phyloP scores from a whole-genome alignment of 257 asterid genomes.

The Scutellaria minor region DNA sequence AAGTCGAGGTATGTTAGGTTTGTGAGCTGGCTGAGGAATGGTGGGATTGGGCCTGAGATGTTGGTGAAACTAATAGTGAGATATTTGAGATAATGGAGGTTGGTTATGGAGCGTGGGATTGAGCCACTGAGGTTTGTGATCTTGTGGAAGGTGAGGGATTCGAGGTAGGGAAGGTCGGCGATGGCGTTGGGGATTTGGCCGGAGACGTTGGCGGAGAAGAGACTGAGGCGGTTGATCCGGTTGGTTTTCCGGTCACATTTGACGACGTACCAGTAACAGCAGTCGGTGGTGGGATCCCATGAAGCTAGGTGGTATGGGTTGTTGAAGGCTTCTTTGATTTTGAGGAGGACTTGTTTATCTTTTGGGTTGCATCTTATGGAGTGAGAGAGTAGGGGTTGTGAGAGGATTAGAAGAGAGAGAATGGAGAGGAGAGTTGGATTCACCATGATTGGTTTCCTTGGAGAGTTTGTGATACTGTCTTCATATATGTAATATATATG shows the following conservation, averaged over 20 bases:
- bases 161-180: slow-evolving; percentile 56
- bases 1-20: slow-evolving; percentile 44
- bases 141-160: slow-evolving; percentile 37
- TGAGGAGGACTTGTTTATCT: slow-evolving; percentile 57
- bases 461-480: not conserved
- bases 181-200: slow-evolving; percentile 57
- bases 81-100: slow-evolving; percentile 39
- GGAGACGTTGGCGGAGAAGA: slow-evolving; percentile 47
- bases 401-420: slow-evolving; percentile 37
- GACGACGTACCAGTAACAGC: slow-evolving; percentile 62
- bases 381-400: slow-evolving; percentile 17
- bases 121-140: slow-evolving; percentile 62
- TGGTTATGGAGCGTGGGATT: slow-evolving; percentile 50
- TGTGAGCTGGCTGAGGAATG: slow-evolving; percentile 45
- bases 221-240: slow-evolving; percentile 49
- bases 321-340: slow-evolving; percentile 52
- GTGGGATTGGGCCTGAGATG: slow-evolving; percentile 57
- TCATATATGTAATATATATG: no score
- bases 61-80: slow-evolving; percentile 47
- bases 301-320: slow-evolving; percentile 55
- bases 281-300: slow-evolving; percentile 64
- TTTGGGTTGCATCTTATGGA: slow-evolving; percentile 53
- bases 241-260: slow-evolving; percentile 48
- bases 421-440: not conserved
- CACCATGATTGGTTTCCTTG: not conserved